These are phyloP conservation scores for Pseudogymnoascus sp. DNA, from an alignment of 2,329 filamentous ascomycete genomes.

Conservation along the genomic window DNA sequence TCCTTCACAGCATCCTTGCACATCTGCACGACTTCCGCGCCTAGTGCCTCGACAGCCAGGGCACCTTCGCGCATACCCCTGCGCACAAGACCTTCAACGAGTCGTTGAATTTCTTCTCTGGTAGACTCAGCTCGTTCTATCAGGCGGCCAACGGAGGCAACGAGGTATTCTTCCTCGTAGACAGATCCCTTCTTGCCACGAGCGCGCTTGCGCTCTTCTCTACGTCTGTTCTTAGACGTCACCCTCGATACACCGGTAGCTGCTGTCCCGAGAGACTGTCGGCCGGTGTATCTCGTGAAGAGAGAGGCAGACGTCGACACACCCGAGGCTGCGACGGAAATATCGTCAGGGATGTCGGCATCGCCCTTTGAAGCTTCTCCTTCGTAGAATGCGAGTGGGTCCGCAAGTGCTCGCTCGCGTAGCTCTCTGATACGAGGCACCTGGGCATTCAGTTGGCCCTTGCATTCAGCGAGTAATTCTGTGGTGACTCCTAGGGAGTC, in stretches of 20 bases:
- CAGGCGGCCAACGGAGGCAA: constrained; percentile 75
- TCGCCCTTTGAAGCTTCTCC: constrained; percentile 55
- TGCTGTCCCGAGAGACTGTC: constrained; percentile 55
- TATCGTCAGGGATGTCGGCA: constrained; percentile 76
- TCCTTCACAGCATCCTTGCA: constrained; percentile 60
- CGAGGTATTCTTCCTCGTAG: constrained; percentile 95
- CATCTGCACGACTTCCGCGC: constrained; percentile 63
- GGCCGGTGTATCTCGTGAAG: constrained; percentile 86
- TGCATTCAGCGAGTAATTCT: constrained; percentile 90
- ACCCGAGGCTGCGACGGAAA: constrained; percentile 82
- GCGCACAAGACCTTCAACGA: constrained; percentile 70
- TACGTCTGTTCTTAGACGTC: constrained; percentile 76
- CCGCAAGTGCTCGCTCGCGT: constrained; percentile 67
- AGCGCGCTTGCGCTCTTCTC: constrained; percentile 92
- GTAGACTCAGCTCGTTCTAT: constrained; percentile 72
- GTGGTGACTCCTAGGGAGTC: constrained; percentile 77
- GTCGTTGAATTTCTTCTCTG: constrained; percentile 60
- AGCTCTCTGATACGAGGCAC: constrained; percentile 79
- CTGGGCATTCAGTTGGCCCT: constrained; percentile 72
- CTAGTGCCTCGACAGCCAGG: constrained; percentile 62
- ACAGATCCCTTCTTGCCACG: constrained; percentile 92
- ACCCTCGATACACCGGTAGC: constrained; percentile 67
- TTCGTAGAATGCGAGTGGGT: constrained; percentile 84
- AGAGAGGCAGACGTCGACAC: constrained; percentile 76
- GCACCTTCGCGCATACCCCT: constrained; percentile 84